Conservation (phyloP, 208 protist genomes). For the Acanthamoeba rhysodes region DNA sequence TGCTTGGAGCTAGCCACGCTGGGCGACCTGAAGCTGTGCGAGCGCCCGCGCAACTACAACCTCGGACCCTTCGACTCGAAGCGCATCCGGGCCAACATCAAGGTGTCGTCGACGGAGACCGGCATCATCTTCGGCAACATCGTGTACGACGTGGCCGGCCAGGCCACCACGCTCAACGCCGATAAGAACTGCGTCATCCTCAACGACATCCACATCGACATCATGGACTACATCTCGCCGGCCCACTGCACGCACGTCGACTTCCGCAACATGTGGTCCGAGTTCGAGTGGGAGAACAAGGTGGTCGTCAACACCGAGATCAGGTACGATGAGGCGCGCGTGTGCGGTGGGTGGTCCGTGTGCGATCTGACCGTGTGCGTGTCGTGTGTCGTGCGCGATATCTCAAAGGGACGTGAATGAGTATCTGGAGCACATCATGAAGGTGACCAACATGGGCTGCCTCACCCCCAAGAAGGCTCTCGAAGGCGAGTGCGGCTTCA, state of each 20-base stretch:
- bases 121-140: constrained; percentile 98
- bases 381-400: too few species aligned
- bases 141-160: constrained; percentile 95
- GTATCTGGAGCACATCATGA: constrained; percentile 94
- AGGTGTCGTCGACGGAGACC: constrained; percentile 98
- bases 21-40: constrained; percentile 98
- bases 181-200: constrained; percentile 96
- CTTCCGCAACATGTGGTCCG: constrained; percentile 98
- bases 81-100: constrained; percentile 96
- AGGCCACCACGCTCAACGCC: constrained; percentile 55
- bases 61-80: constrained; percentile 93
- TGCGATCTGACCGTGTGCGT: background rate
- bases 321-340: constrained; percentile 69
- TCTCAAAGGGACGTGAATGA: constrained; percentile 88
- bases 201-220: constrained; percentile 98
- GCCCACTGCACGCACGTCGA: constrained; percentile 92
- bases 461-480: constrained; percentile 89
- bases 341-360: background rate
- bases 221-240: constrained; percentile 99
- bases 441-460: constrained; percentile 97
- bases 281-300: constrained; percentile 99
- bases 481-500: constrained; percentile 94
- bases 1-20: constrained; percentile 97
- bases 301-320: constrained; percentile 94
- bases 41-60: constrained; percentile 96